Conservation (phyloP, 1,284 basidiomycete species). For the Heterobasidion parviporum region DNA sequence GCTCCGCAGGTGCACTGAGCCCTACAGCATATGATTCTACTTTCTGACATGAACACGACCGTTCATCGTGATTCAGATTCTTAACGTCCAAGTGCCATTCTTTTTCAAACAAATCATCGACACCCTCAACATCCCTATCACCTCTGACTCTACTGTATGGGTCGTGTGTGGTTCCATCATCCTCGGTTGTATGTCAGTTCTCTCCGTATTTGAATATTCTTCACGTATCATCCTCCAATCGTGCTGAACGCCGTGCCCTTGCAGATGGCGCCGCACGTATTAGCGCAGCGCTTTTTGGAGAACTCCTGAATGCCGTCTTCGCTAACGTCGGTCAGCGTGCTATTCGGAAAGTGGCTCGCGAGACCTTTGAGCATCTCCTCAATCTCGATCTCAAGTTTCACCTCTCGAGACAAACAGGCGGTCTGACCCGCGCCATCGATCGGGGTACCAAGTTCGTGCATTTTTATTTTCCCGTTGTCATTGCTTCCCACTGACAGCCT, state of each 20-base stretch:
- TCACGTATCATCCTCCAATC: too few relatives aligned
- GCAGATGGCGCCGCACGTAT: slow-evolving; percentile 88
- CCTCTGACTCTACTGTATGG: slow-evolving; percentile 80
- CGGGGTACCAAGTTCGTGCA: slow-evolving; percentile 83
- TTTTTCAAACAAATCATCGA: slow-evolving; percentile 94
- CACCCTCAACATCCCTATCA: slow-evolving; percentile 78
- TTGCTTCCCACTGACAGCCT: slow-evolving; percentile 1
- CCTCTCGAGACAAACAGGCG: slow-evolving; percentile 89
- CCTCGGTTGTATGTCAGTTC: slow-evolving; percentile 62
- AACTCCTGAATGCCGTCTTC: slow-evolving; percentile 93
- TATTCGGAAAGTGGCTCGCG: slow-evolving; percentile 86
- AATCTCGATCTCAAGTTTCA: slow-evolving; percentile 92
- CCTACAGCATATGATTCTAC: neutral
- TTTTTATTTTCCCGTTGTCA: neutral
- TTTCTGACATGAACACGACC: neutral
- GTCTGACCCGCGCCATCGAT: slow-evolving; percentile 93
- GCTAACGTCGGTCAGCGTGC: slow-evolving; percentile 94
- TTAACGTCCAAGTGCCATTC: slow-evolving; percentile 97
- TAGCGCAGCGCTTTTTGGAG: slow-evolving; percentile 83
- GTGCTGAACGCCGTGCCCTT: neutral
- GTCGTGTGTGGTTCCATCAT: slow-evolving; percentile 85
- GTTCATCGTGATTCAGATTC: slow-evolving; percentile 35
- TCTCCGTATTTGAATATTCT: too few relatives aligned
- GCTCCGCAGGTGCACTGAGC: neutral
- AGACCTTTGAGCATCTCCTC: slow-evolving; percentile 91